Base-by-base conservation (phyloP, 371 early-diverging fungal genomes). In the Mortierella sp. region DNA sequence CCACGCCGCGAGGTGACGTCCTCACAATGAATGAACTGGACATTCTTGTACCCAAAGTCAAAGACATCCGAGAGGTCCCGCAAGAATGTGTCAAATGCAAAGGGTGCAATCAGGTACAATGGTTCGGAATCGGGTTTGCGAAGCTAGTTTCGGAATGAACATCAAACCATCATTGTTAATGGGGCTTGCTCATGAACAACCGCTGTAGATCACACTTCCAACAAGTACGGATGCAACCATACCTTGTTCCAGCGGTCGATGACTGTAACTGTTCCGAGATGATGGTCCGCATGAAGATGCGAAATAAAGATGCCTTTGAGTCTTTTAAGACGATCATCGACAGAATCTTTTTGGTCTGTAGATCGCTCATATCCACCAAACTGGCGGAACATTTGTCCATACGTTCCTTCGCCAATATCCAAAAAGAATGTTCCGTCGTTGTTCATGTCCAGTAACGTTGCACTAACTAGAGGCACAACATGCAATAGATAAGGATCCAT, bases 241-340 rank as follows among this genome's bases (percentile, higher is more conserved):
- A 87, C 84, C 81, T 82, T 64, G 65, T 82, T 81, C 89, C 91
- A 89, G 58, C 86, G 83, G 41, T 73, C 80, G 58, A 96, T 80
- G 24, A 98, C 58, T 30, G 86, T 82, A 14, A 93, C 80, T 10
- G 91, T 82, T n/a, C 99, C 99, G 31, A 99, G 82, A 73, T 98
- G 96, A 79, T 99, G 99, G 81, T 99, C 99, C 28, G 99, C 99
- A 82, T 99, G 99, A 79, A 98, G 83, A 82, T 99, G 99, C 26
- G 96, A 96, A 9, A 99, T 85, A 79, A 95, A 97, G n/a, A 99
- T 84, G 19, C 92, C 80, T 54, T 83, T 84, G 38, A 99, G 58
- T 8, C 66, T 54, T n/a, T 67, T 78, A 23, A 89, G 62, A 24
- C 81, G 83, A 18, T 82, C 79, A 27, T 85, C 80, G 0, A 48